These are phyloP conservation scores for Trichocladium uniseriatum DNA, from an alignment of 495 filamentous ascomycete genomes.

Conservation along the genomic window DNA sequence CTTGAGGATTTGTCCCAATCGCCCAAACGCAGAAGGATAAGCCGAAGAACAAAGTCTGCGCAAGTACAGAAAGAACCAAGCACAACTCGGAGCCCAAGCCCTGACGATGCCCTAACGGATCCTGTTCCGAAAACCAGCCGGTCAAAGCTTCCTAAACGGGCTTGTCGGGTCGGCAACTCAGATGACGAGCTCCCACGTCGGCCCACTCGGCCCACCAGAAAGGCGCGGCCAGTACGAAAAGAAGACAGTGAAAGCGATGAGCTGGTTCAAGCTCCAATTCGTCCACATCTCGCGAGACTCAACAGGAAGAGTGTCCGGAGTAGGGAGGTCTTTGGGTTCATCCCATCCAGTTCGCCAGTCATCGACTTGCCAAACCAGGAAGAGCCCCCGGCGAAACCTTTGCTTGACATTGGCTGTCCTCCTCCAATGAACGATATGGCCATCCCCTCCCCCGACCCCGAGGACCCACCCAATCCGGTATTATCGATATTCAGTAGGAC, in stretches of 20 bases:
- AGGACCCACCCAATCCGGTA: too few species aligned
- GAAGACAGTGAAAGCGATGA: slow-evolving; percentile 13
- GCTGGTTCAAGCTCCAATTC: slow-evolving; percentile 12
- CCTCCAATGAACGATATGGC: neutral
- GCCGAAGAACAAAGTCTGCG: neutral
- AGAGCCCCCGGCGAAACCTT: neutral
- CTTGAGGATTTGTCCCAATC: neutral
- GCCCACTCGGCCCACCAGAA: neutral
- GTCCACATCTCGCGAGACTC: slow-evolving; percentile 27
- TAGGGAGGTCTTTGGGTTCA: slow-evolving; percentile 35
- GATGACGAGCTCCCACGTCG: neutral
- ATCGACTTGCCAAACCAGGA: neutral
- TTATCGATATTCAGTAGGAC: neutral
- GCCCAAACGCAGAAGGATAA: neutral
- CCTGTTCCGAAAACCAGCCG: neutral
- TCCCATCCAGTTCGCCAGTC: slow-evolving; percentile 20
- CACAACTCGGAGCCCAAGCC: neutral
- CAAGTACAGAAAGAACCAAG: neutral
- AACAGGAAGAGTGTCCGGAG: slow-evolving; percentile 36
- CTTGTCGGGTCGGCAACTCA: neutral
- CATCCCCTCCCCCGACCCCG: too few species aligned
- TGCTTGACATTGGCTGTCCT: too few species aligned
- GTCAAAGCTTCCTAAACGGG: neutral
- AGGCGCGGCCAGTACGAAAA: neutral
- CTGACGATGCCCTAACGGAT: neutral